Conservation (phyloP, 225 moss, liverwort and hornwort species). For the Ulota crispa region DNA sequence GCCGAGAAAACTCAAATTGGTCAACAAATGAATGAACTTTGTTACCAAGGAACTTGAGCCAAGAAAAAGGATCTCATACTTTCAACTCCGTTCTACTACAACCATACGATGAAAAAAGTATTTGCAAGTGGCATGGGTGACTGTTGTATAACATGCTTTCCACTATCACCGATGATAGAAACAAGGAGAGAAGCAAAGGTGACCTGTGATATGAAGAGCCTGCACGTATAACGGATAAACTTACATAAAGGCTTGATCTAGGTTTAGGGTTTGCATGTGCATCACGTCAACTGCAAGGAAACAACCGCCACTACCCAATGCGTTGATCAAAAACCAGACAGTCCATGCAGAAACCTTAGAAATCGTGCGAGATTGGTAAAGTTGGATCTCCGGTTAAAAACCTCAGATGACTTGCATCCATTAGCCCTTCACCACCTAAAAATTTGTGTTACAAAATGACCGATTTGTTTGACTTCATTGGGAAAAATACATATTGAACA, state of each 20-base stretch:
- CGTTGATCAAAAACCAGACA: neutral
- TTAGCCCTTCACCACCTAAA: neutral
- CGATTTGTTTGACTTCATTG: too few species aligned
- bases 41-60: neutral
- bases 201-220: constrained; percentile 94
- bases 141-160: neutral
- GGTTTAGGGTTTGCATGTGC: neutral
- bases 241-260: neutral
- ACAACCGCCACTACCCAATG: neutral
- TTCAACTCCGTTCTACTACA: neutral
- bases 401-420: neutral
- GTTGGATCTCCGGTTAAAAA: neutral
- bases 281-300: neutral
- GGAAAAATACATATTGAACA: too few species aligned
- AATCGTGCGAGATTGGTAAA: neutral
- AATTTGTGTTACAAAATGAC: too few species aligned
- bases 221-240: constrained; percentile 42
- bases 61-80: neutral
- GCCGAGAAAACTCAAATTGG: neutral
- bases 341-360: neutral
- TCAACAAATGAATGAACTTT: neutral
- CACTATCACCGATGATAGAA: constrained; percentile 63
- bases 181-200: constrained; percentile 69
- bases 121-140: neutral
- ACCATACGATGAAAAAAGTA: neutral